Base-by-base conservation (phyloP, 2,329 filamentous ascomycete species). In the Sporothrix pseudoabietina region DNA sequence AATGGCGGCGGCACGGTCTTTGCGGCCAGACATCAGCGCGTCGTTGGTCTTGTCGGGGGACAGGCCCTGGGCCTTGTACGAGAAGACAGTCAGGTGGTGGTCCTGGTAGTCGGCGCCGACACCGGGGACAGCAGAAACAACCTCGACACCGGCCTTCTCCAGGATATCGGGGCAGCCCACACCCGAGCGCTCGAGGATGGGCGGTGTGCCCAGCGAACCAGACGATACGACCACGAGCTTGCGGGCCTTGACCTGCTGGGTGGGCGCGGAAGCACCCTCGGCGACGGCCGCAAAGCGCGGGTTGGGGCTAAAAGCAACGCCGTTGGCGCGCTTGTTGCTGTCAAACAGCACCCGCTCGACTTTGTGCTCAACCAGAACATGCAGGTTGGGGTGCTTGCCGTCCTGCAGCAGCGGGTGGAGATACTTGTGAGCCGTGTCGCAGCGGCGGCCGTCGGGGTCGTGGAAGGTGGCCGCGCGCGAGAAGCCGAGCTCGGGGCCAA, bases 151-250 rank as follows among this genome's bases (percentile, higher is more conserved):
- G 0, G 80, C 81, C 16, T 76, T 75, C 41, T 79, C 74, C 16
- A 84, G 78, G 12, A 89, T 79, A 1, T 84, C 81, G 0, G 83
- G 80, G 61, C 83, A 82, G n/a, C 88, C 89, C 1, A 92, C 77
- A 8, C 90, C 90, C 0, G 89, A 91, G 26, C 89, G 82, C 78
- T 91, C 88, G 0, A 92, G 84, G 1, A 91, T 83, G 0, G 81
- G 79, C 0, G 88, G 87, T 0, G 87, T 87, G 1, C 86, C 85
- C 6, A 85, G 81, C 0, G 87, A 84, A 12, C 88, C 88, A 4
- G 83, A 82, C 1, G 83, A 82, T 0, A 84, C 75, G 4, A 85
- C 77, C 4, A 91, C 87, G 26, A 89, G 80, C 79, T 87, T 89
- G 7, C 83, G 82, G 3, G 89, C 88, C 61, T 80, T 83, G 22